Evolutionary conservation across 192 early-diverging fungal genomes (phyloP).

Genomic region (Jimgerdemannia flammicorona): DNA sequence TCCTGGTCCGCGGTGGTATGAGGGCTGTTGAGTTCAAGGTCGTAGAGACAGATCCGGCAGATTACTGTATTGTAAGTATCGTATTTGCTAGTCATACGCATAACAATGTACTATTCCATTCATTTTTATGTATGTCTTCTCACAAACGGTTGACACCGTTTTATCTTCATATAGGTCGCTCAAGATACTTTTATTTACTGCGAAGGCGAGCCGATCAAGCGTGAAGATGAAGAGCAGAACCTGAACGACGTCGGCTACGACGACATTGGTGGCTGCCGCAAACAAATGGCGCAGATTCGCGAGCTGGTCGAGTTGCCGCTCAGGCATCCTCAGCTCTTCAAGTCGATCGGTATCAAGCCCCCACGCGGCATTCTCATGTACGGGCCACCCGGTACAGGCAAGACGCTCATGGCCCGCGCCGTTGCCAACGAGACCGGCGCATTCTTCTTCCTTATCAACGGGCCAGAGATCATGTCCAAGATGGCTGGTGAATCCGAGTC

Average conservation of each 20-base stretch:
- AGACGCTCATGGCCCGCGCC: slow-evolving; percentile 97
- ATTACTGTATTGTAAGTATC: slow-evolving; percentile 68
- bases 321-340: slow-evolving; percentile 98
- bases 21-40: slow-evolving; percentile 99
- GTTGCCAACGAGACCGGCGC: slow-evolving; percentile 99
- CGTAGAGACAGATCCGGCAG: slow-evolving; percentile 89
- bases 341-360: slow-evolving; percentile 98
- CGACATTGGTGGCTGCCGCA: slow-evolving; percentile 97
- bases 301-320: slow-evolving; percentile 97
- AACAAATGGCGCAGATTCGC: slow-evolving; percentile 99
- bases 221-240: slow-evolving; percentile 96
- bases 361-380: slow-evolving; percentile 97
- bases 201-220: slow-evolving; percentile 98
- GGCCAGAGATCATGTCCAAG: slow-evolving; percentile 99
- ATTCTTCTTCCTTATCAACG: slow-evolving; percentile 99
- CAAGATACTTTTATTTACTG: slow-evolving; percentile 98
- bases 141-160: neutral
- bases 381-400: slow-evolving; percentile 98
- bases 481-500: slow-evolving; percentile 99
- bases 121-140: slow-evolving; percentile 7
- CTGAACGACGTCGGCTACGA: slow-evolving; percentile 96
- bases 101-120: neutral
- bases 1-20: slow-evolving; percentile 95
- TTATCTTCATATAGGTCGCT: slow-evolving; percentile 61
- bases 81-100: slow-evolving; percentile 56